Evolutionary conservation across 23 red algal species (phyloP).

Genomic region (Agarophyton chilense): DNA sequence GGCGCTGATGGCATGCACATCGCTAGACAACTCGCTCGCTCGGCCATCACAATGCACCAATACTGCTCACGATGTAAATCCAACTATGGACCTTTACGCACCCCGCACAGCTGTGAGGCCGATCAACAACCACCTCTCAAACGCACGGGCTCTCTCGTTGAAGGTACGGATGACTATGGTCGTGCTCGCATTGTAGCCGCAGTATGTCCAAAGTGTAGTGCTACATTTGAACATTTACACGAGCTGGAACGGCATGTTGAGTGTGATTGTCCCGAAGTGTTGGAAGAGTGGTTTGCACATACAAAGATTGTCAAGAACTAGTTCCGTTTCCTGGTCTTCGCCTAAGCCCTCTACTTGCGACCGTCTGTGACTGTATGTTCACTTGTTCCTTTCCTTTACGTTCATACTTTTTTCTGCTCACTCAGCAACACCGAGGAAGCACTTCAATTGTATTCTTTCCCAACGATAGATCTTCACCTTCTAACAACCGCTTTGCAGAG

Average conservation of each 20-base stretch:
- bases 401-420: neutral
- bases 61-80: conserved; percentile 20
- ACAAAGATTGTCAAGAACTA: conserved; percentile 38
- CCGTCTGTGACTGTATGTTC: neutral
- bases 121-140: conserved; percentile 19
- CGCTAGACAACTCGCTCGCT: neutral
- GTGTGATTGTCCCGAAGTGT: conserved; percentile 7
- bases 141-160: conserved; percentile 20
- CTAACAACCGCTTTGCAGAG: too few relatives aligned
- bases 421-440: neutral
- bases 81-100: conserved; percentile 15
- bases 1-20: neutral
- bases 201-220: neutral
- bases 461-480: too few relatives aligned
- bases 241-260: conserved; percentile 27
- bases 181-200: conserved; percentile 1
- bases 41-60: neutral
- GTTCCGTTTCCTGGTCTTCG: neutral
- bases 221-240: conserved; percentile 20
- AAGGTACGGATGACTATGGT: conserved; percentile 19
- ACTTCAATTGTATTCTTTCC: too few relatives aligned
- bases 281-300: conserved; percentile 35
- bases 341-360: neutral
- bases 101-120: neutral
- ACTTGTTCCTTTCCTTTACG: neutral